phyloP scores from a whole-genome alignment of 1,139 yeast genomes.

The Suhomyces choctaworum region DNA sequence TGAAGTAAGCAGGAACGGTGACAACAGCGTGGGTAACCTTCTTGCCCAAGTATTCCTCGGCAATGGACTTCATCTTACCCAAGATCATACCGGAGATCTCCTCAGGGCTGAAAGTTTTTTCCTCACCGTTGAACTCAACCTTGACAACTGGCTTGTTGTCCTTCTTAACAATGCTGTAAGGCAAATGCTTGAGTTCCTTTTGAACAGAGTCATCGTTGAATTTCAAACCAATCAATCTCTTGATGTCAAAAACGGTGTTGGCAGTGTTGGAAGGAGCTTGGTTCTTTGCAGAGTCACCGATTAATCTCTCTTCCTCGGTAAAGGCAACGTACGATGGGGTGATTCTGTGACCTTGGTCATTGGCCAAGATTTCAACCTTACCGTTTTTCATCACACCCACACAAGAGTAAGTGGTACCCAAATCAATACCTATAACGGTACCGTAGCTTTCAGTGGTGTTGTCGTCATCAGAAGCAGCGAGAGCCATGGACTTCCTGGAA shows the following conservation, averaged over 20 bases:
- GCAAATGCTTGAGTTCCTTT: conserved; percentile 80
- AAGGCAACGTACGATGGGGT: conserved; percentile 91
- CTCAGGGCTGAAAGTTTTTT: conserved; percentile 77
- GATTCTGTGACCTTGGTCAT: conserved; percentile 94
- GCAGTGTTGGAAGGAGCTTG: conserved; percentile 82
- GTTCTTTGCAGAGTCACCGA: conserved; percentile 94
- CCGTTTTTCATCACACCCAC: conserved; percentile 94
- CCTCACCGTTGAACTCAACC: conserved; percentile 62
- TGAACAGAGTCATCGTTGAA: conserved; percentile 75
- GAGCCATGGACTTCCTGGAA: conserved; percentile 18
- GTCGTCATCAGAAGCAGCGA: conserved; percentile 39
- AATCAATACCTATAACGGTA: conserved; percentile 82
- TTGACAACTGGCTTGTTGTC: conserved; percentile 79
- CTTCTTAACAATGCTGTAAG: conserved; percentile 65
- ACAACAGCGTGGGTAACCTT: conserved; percentile 93
- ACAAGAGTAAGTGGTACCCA: conserved; percentile 89
- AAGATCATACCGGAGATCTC: conserved; percentile 91
- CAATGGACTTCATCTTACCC: conserved; percentile 89
- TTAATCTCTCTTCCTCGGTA: conserved; percentile 81
- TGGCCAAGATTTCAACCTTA: conserved; percentile 87
- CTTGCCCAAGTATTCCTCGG: conserved; percentile 87
- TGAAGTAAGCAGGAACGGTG: conserved; percentile 96
- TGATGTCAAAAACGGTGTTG: conserved; percentile 82
- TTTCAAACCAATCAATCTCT: conserved; percentile 82
- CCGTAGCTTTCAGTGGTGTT: conserved; percentile 60